phyloP scores from a whole-genome alignment of 257 asterid genomes.

The Henckelia pumila region DNA sequence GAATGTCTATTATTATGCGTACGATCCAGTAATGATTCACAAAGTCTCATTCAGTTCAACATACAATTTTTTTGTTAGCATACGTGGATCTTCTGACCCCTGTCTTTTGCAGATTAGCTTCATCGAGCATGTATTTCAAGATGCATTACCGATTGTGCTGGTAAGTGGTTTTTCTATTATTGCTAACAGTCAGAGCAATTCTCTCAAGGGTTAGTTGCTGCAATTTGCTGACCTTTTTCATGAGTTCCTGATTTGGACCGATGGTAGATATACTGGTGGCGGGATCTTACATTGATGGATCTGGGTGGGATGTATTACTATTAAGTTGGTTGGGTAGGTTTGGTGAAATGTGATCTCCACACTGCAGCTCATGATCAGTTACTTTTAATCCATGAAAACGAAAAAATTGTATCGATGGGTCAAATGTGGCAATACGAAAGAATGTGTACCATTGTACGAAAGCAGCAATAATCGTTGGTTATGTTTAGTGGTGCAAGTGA shows the following conservation, averaged over 20 bases:
- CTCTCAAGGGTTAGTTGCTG: neutral
- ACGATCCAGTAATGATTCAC: neutral
- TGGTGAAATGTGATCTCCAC: neutral
- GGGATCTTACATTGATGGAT: neutral
- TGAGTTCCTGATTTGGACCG: conserved; percentile 10
- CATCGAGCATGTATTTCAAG: conserved; percentile 64
- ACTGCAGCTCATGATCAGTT: neutral
- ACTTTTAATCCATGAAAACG: neutral
- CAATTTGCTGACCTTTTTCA: neutral
- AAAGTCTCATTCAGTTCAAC: neutral
- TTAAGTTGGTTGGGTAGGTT: neutral
- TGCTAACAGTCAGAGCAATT: conserved; percentile 3
- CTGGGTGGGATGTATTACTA: conserved; percentile 7
- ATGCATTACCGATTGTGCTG: conserved; percentile 62
- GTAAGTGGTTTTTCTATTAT: conserved; percentile 37
- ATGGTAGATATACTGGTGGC: neutral
- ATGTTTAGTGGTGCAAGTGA: neutral
- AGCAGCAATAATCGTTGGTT: neutral
- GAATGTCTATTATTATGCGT: neutral
- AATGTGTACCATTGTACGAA: neutral
- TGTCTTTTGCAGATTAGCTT: conserved; percentile 54
- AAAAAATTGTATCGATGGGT: too few relatives aligned
- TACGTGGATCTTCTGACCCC: neutral
- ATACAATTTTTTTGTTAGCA: neutral
- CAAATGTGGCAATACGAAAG: neutral